These are phyloP conservation scores for Fusarium heterosporum DNA, from an alignment of 2,329 filamentous ascomycete species.

Conservation along the genomic window DNA sequence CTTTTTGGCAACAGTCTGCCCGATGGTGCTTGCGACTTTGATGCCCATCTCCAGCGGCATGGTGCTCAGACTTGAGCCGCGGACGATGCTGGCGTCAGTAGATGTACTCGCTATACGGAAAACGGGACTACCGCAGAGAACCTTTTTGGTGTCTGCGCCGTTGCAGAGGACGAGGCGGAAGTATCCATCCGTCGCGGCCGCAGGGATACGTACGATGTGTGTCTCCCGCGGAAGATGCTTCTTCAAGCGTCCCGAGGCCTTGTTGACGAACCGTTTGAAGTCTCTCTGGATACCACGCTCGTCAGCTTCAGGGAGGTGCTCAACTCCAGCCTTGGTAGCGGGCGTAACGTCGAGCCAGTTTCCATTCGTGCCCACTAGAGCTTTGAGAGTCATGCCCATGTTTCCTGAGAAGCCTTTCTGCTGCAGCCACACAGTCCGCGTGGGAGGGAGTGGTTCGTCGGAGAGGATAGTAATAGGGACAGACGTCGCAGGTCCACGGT, in stretches of 20 bases:
- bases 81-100: conserved; percentile 68
- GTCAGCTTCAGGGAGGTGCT: conserved; percentile 65
- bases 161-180: conserved; percentile 74
- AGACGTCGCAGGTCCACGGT: conserved; percentile 72
- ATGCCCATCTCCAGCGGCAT: conserved; percentile 75
- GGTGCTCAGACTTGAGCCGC: conserved; percentile 72
- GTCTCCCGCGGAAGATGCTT: conserved; percentile 71
- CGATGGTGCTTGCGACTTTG: conserved; percentile 65
- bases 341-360: conserved; percentile 78
- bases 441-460: conserved; percentile 65
- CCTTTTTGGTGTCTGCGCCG: conserved; percentile 59
- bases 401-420: conserved; percentile 75
- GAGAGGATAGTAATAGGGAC: conserved; percentile 74
- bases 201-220: conserved; percentile 72
- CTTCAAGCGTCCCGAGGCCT: conserved; percentile 58
- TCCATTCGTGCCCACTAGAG: conserved; percentile 67
- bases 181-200: conserved; percentile 73
- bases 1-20: conserved; percentile 57
- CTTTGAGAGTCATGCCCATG: conserved; percentile 74
- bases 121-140: conserved; percentile 73
- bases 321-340: conserved; percentile 55
- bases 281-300: conserved; percentile 77
- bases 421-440: conserved; percentile 75
- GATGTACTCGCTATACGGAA: conserved; percentile 77
- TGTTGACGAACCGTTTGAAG: conserved; percentile 71